Percentiles rank a stretch among this genome's conserved stretches.
phyloP scores from a whole-genome alignment of 2,329 filamentous ascomycete species.

The Fulvia fulva region DNA sequence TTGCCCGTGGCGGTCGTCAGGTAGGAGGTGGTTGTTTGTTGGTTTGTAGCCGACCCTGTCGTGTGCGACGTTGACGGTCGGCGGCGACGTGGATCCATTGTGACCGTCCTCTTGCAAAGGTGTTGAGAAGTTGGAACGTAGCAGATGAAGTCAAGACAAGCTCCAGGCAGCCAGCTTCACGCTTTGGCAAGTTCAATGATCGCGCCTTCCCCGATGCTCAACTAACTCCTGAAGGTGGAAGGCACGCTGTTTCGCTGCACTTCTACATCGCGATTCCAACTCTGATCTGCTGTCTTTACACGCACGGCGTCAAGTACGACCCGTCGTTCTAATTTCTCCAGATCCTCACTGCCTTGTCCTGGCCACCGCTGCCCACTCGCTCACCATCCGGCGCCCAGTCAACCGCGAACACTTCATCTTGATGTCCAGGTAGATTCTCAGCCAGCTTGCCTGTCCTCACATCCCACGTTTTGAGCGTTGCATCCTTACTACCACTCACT shows the following conservation, averaged over 20 bases:
- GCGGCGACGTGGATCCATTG: constrained; percentile 4
- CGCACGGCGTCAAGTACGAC: neutral
- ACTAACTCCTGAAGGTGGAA: neutral
- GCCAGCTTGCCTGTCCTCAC: constrained; percentile 78
- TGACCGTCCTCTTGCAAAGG: neutral
- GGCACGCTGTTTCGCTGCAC: neutral
- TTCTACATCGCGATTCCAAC: neutral
- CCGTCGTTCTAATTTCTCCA: constrained; percentile 55
- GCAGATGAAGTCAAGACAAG: neutral
- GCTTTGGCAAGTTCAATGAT: neutral
- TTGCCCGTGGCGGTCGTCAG: neutral
- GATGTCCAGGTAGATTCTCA: constrained; percentile 80
- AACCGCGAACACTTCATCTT: constrained; percentile 89
- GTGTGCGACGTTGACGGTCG: constrained; percentile 6
- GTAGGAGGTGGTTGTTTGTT: neutral
- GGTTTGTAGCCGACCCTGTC: neutral
- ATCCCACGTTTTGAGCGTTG: constrained; percentile 92
- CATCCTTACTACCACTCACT: constrained; percentile 85
- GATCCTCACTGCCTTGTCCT: constrained; percentile 72
- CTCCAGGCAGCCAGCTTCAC: neutral
- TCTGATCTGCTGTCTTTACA: too few species aligned
- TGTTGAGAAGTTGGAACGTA: neutral
- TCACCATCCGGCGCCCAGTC: constrained; percentile 93
- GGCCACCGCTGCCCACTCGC: constrained; percentile 84
- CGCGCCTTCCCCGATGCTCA: neutral